phyloP scores from a whole-genome alignment of 75 land plant species.

The Adiantum capillusveneris region DNA sequence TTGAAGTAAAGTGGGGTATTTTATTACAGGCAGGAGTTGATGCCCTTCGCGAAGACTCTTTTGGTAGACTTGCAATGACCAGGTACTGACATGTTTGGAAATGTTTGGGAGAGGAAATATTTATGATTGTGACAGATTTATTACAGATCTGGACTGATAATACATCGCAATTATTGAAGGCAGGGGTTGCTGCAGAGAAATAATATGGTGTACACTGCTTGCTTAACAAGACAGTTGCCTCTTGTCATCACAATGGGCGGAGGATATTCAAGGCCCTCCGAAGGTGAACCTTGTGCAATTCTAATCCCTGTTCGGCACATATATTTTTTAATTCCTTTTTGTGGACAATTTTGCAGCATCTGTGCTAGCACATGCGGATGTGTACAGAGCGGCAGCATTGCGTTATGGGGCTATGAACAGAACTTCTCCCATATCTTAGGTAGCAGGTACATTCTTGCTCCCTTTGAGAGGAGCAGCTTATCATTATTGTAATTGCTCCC shows the following conservation, averaged over 20 bases:
- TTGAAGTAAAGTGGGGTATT: too few species aligned
- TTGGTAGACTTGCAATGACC: constrained; percentile 29
- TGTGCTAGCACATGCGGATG: constrained; percentile 33
- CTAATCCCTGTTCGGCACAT: too few species aligned
- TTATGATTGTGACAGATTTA: too few species aligned
- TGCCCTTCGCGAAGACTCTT: constrained; percentile 28
- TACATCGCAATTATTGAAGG: constrained; percentile 6
- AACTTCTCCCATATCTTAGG: too few species aligned
- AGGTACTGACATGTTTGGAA: constrained; percentile 15
- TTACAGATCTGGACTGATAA: too few species aligned
- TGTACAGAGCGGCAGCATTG: constrained; percentile 36
- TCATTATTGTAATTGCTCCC: too few species aligned
- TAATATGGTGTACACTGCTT: constrained; percentile 31
- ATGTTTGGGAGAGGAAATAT: neutral
- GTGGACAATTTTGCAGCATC: constrained; percentile 15
- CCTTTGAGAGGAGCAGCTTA: too few species aligned
- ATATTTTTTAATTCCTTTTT: too few species aligned
- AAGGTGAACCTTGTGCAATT: constrained; percentile 13
- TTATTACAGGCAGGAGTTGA: constrained; percentile 31
- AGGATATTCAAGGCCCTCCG: constrained; percentile 27
- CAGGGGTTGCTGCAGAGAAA: constrained; percentile 29
- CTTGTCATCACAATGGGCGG: constrained; percentile 41
- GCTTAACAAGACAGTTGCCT: constrained; percentile 16
- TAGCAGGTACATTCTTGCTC: too few species aligned
- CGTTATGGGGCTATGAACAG: constrained; percentile 8